Evolutionary conservation across 306 rosid species (phyloP).

Genomic region (Dryas drummondii): DNA sequence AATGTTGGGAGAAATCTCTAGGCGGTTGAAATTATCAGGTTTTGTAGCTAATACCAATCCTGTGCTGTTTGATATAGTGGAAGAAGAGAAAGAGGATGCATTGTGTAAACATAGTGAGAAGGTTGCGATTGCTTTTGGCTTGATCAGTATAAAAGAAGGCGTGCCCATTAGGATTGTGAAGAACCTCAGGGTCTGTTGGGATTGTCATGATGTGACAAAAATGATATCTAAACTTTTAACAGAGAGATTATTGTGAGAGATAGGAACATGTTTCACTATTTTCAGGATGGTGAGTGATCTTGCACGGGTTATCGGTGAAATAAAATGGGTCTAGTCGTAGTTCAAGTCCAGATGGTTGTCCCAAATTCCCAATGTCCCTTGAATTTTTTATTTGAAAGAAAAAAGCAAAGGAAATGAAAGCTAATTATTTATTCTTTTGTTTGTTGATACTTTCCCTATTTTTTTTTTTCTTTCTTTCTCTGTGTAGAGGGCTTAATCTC

Average conservation of each 20-base stretch:
- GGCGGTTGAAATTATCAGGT: constrained; percentile 41
- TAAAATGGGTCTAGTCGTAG: neutral
- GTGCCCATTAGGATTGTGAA: constrained; percentile 46
- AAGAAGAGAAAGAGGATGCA: constrained; percentile 61
- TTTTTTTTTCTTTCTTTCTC: neutral
- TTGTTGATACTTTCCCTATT: neutral
- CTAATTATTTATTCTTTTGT: neutral
- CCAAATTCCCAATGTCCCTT: neutral
- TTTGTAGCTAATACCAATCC: constrained; percentile 48
- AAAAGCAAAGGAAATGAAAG: neutral
- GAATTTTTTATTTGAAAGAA: neutral
- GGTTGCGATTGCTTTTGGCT: constrained; percentile 60
- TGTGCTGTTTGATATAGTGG: constrained; percentile 59
- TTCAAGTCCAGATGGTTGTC: too few relatives aligned
- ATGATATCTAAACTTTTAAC: constrained; percentile 44
- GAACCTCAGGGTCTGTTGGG: constrained; percentile 48
- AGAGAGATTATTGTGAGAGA: constrained; percentile 51
- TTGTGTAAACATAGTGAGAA: constrained; percentile 54
- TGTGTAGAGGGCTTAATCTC: too few relatives aligned
- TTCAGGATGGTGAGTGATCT: constrained; percentile 50
- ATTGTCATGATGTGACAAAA: constrained; percentile 58
- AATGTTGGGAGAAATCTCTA: constrained; percentile 50
- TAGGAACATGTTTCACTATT: constrained; percentile 55
- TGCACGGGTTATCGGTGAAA: constrained; percentile 55
- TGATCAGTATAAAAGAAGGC: constrained; percentile 41